Evolutionary conservation across 2,329 filamentous ascomycete genomes (phyloP).

Genomic region (Botrytis paeoniae): DNA sequence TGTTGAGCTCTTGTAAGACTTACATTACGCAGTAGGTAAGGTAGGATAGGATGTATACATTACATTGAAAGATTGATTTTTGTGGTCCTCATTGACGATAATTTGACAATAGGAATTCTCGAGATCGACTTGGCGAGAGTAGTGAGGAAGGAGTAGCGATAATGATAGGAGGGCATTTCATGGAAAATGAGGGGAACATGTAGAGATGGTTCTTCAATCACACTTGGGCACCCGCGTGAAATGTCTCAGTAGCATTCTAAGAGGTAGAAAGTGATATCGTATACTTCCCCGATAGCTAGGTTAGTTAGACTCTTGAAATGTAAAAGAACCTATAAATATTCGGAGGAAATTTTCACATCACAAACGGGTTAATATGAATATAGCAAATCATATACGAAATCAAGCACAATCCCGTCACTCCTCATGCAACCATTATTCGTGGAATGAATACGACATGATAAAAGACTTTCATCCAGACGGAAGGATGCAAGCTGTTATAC

Average conservation of each 20-base stretch:
- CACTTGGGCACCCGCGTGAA: constrained; percentile 6
- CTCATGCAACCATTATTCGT: constrained; percentile 6
- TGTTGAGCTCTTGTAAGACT: not conserved
- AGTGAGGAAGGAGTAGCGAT: not conserved
- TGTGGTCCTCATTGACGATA: constrained; percentile 10
- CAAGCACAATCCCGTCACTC: constrained; percentile 10
- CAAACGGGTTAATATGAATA: not conserved
- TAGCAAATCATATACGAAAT: constrained; percentile 14
- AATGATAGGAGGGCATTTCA: constrained; percentile 6
- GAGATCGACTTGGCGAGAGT: constrained; percentile 8
- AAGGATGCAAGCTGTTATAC: not conserved
- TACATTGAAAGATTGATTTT: constrained; percentile 12
- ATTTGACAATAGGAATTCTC: constrained; percentile 1
- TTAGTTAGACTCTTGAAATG: not conserved
- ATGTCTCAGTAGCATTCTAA: not conserved
- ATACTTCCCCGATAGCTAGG: not conserved
- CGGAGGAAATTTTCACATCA: constrained; percentile 4
- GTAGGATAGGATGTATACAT: constrained; percentile 6
- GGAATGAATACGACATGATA: constrained; percentile 16
- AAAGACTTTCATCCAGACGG: constrained; percentile 1
- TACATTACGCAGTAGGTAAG: not conserved
- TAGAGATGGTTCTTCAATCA: constrained; percentile 1
- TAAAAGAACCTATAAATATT: not conserved
- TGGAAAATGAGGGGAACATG: constrained; percentile 1
- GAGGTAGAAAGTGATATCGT: not conserved